These are phyloP conservation scores for Eucalyptus dawsonii DNA, from an alignment of 345 rosid genomes.

Conservation along the genomic window DNA sequence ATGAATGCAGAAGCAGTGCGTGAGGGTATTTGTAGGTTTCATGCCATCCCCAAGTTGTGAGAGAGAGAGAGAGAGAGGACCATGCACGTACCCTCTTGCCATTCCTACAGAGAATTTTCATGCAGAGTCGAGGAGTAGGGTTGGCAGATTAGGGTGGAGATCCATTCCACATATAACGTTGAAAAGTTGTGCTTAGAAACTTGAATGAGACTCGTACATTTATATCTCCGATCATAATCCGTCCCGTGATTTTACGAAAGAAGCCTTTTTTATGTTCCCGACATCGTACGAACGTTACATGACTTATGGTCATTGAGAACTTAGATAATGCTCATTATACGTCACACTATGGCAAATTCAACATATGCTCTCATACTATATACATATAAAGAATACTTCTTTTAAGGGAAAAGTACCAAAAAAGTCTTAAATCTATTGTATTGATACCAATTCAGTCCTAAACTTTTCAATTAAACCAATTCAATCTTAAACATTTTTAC, in stretches of 20 bases:
- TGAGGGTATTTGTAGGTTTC: not conserved
- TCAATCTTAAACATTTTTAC: no score
- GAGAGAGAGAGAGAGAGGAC: not conserved
- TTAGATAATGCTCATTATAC: not conserved
- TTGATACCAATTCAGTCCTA: fast-evolving
- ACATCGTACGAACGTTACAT: fast-evolving
- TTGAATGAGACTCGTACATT: not conserved
- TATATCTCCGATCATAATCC: not conserved
- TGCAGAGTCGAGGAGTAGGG: not conserved
- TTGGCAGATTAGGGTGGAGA: not conserved
- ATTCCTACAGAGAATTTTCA: not conserved
- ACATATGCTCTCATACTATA: not conserved
- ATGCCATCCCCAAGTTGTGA: not conserved
- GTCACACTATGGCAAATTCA: not conserved
- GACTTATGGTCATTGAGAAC: not conserved
- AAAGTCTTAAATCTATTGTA: no score
- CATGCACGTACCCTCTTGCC: not conserved
- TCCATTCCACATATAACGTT: not conserved
- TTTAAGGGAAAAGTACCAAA: not conserved
- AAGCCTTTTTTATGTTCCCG: not conserved
- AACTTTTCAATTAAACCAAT: no score
- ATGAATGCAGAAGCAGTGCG: not conserved
- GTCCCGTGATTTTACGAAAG: not conserved
- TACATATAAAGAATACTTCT: not conserved
- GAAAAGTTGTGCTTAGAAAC: not conserved